phyloP scores from a whole-genome alignment of 2,329 filamentous ascomycete species.

The Colletotrichum simmondsii region DNA sequence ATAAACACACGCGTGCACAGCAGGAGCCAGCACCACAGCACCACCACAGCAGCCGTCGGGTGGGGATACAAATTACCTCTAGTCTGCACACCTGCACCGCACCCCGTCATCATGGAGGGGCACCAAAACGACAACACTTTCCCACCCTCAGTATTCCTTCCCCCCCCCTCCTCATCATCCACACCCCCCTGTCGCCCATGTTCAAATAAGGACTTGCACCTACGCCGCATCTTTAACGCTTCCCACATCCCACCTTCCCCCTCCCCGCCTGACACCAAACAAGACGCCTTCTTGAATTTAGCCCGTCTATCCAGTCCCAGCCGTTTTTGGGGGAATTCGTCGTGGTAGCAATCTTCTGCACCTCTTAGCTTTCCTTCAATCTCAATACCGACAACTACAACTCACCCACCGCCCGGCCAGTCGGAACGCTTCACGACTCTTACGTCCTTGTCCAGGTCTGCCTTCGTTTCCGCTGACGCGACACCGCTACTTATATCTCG shows the following conservation, averaged over 20 bases:
- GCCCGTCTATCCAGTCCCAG: background rate
- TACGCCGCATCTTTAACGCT: conserved; percentile 34
- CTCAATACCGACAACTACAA: background rate
- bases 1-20: background rate
- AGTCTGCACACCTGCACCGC: conserved; percentile 14
- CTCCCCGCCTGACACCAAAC: conserved; percentile 22
- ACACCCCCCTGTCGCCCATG: conserved; percentile 16
- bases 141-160: background rate
- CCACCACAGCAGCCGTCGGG: background rate
- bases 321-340: background rate
- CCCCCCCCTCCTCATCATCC: background rate
- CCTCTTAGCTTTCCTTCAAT: background rate
- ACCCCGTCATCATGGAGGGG: conserved; percentile 34
- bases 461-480: background rate
- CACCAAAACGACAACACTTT: background rate
- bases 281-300: conserved; percentile 10
- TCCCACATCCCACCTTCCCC: conserved; percentile 24
- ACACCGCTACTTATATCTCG: background rate
- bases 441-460: conserved; percentile 6
- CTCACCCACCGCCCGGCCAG: background rate
- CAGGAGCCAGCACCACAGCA: too few relatives aligned
- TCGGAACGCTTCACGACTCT: conserved; percentile 4
- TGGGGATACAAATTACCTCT: conserved; percentile 10
- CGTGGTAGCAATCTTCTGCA: conserved; percentile 5
- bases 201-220: conserved; percentile 34